Evolutionary conservation across 495 filamentous ascomycete species (phyloP).

Genomic region (Penicillium taxi): DNA sequence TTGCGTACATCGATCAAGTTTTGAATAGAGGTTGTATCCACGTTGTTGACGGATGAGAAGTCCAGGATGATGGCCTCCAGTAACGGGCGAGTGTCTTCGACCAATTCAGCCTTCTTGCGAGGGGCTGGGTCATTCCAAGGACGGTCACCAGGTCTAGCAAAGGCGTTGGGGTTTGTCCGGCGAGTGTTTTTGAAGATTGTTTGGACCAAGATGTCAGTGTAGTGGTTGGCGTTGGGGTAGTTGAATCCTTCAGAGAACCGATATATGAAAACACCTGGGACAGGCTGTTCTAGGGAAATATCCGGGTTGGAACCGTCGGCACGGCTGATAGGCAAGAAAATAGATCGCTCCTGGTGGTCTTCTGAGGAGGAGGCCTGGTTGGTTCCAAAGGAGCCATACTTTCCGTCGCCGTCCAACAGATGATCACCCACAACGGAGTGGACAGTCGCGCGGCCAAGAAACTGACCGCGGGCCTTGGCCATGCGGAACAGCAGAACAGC

Average conservation of each 20-base stretch:
- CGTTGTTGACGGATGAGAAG: slow-evolving; percentile 92
- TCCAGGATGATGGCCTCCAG: slow-evolving; percentile 92
- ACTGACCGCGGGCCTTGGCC: slow-evolving; percentile 75
- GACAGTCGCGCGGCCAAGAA: slow-evolving; percentile 81
- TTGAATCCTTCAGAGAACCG: slow-evolving; percentile 95
- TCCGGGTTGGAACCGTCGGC: slow-evolving; percentile 86
- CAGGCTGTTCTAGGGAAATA: slow-evolving; percentile 68
- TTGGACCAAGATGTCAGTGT: slow-evolving; percentile 69
- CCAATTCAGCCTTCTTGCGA: slow-evolving; percentile 47
- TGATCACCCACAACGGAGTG: slow-evolving; percentile 85
- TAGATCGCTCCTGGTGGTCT: slow-evolving; percentile 46
- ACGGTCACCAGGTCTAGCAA: slow-evolving; percentile 64
- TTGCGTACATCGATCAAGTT: slow-evolving; percentile 96
- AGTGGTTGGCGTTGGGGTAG: slow-evolving; percentile 90
- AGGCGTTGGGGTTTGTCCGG: slow-evolving; percentile 61
- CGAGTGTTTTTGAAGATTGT: slow-evolving; percentile 71
- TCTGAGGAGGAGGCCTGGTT: slow-evolving; percentile 24
- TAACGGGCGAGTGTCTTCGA: slow-evolving; percentile 51
- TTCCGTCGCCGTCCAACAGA: slow-evolving; percentile 53
- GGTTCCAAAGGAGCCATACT: slow-evolving; percentile 47
- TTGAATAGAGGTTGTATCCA: slow-evolving; percentile 90
- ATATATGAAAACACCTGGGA: slow-evolving; percentile 96
- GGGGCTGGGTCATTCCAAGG: slow-evolving; percentile 96
- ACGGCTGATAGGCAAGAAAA: slow-evolving; percentile 88
- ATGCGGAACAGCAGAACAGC: slow-evolving; percentile 80